Evolutionary conservation across 2,329 filamentous ascomycete species (phyloP), one percentile per base, ranked within the genome.

Genomic region (Beauveria asiatica): DNA sequence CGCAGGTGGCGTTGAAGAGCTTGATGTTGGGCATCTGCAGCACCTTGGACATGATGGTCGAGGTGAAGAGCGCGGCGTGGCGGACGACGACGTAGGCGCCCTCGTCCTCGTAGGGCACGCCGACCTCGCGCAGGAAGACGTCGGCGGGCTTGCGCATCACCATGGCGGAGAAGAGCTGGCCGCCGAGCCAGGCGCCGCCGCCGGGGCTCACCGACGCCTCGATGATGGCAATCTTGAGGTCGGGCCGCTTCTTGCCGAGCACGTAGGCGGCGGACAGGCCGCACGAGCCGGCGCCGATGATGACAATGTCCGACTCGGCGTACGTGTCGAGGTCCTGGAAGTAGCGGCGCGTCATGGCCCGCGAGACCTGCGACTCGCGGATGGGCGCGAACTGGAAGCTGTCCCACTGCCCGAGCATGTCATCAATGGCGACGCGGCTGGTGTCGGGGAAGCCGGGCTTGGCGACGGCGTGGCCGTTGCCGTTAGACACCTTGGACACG

Each of bases 161-260:
- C 92, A 96, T 96, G 70, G 92, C 92, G 63, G 86, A 90, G 84
- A 97, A 96, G 61, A 96, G 88, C 79, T 96, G 92, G 19, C 92
- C 92, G 61, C 92, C 92, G 50, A 96, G 85, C 92, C 92, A 96
- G 63, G 91, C 92, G 68, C 92, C 92, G 65, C 92, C 92, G 62
- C 90, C 90, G 57, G 92, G 92, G 56, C 90, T 87, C 50, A 96
- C 92, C 52, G 87, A 88, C 46, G 92, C 90, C 78, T 96, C 92
- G 67, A 96, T 83, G 70, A 96, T 89, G 71, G 91, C 90, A 72
- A 96, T 95, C 80, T 91, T 92, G 69, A 96, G 82, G 76, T 96
- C 91, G 3, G 92, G 92, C 46, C 92, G 89, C 70, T 87, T 83
- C 74, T 87, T 91, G 66, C 86, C 91, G 50, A 96, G 84, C 65